Base-by-base conservation (phyloP, 495 filamentous ascomycete genomes). In the Penicillium tannophilum region DNA sequence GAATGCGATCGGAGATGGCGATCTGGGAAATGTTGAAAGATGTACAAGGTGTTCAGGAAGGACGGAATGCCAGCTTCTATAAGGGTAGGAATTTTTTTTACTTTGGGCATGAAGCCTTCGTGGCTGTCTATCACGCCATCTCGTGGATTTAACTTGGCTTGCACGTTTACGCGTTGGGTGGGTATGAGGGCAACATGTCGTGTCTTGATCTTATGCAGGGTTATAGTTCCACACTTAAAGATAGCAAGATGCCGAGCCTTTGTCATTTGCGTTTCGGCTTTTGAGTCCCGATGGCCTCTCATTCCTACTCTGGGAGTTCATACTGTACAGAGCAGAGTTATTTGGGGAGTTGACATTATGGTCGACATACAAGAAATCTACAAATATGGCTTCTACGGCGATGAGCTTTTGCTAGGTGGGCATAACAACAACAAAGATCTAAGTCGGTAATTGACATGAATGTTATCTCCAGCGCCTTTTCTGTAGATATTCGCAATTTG, bases 121-220 rank as follows among this genome's bases (percentile, higher is more conserved):
- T 19, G 20, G 19, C 41, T 45, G 5, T 54, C 42, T 61, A 67
- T 58, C 64, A 69, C 66, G 66, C 61, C 66, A 69, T 69, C n/a
- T 24, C 24, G 12, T 26, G 14, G 10, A 5, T 26, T 47, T 4
- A 16, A 24, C 12, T 47, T 16, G 24, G 44, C 44, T 47, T 41
- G 39, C 39, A 17, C 12, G 39, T 12, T 41, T 41, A 17, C 14
- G 14, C 14, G 39, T 8, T 36, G 33, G 33, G 16, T 16, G 39
- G 39, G 16, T 17, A n/a, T 41, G 12, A 41, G 39, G 16, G 16
- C 12, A 2, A 16, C 39, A 41, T 17, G 16, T 14, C 39, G 16
- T 12, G 14, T 41, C 16, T 14, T 6, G 16, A 41, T 6, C 39
- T 41, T n/a, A 41, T 41, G 39, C 33, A 36, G 39, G 14, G 14